Percentiles rank a stretch among this genome's conserved stretches.
These are phyloP conservation scores for Diaporthe citriasiana DNA, from an alignment of 2,329 filamentous ascomycete species.

Conservation along the genomic window DNA sequence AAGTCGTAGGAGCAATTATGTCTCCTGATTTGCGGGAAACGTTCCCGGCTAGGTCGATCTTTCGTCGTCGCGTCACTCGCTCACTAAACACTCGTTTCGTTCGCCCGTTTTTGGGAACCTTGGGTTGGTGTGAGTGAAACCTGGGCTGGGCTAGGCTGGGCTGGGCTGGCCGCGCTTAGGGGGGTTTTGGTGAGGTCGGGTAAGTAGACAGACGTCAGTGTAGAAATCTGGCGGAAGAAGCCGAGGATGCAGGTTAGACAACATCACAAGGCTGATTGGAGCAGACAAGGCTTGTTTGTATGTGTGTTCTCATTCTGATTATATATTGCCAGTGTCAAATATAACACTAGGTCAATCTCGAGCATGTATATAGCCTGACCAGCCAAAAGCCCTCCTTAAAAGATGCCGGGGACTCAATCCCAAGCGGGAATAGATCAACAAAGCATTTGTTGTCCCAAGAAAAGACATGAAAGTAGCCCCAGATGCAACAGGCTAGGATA, in stretches of 20 bases:
- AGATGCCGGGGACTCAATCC: neutral
- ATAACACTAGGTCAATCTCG: neutral
- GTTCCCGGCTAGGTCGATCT: neutral
- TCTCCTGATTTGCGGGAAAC: neutral
- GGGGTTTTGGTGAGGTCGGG: too few relatives aligned
- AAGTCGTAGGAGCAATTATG: neutral
- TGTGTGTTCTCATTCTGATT: conserved; percentile 23
- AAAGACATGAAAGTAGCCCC: neutral
- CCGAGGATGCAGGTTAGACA: too few relatives aligned
- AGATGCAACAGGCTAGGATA: conserved; percentile 12
- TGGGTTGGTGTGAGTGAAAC: neutral
- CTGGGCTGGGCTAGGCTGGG: neutral
- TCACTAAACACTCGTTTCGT: too few relatives aligned
- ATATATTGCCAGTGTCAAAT: conserved; percentile 23
- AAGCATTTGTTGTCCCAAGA: neutral
- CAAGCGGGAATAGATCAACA: neutral
- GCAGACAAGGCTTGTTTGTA: neutral
- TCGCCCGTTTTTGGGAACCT: too few relatives aligned
- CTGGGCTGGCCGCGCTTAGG: neutral
- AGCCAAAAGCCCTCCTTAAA: neutral
- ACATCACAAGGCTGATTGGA: neutral
- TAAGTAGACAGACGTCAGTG: neutral
- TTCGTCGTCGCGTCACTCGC: neutral
- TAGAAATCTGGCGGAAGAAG: neutral
- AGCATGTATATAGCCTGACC: neutral